Evolutionary conservation across 306 rosid species (phyloP).

Genomic region (Glycyrrhiza uralensis): DNA sequence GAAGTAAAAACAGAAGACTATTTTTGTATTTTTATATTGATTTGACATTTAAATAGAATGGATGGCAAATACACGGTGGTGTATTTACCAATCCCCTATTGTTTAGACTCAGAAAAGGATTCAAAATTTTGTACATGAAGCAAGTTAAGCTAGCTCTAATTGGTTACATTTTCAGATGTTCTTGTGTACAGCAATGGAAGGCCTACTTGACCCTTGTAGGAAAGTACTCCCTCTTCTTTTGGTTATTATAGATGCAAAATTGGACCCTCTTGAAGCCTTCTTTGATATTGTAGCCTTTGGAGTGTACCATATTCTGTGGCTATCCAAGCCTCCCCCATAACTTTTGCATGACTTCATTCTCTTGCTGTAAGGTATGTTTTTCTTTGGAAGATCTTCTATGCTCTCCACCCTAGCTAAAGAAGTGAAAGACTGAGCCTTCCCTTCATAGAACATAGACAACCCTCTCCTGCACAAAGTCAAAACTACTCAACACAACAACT

Average conservation of each 20-base stretch:
- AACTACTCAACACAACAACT: conserved; percentile 7
- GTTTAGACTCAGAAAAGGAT: too few relatives aligned
- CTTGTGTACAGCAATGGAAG: conserved; percentile 29
- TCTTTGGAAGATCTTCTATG: conserved; percentile 81
- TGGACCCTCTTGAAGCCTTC: conserved; percentile 53
- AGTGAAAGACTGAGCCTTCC: conserved; percentile 75
- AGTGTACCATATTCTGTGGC: conserved; percentile 32
- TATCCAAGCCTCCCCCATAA: conserved; percentile 62
- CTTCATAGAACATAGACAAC: conserved; percentile 69
- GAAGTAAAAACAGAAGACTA: too few relatives aligned
- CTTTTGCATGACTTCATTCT: conserved; percentile 74
- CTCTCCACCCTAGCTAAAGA: conserved; percentile 60
- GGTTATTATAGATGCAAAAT: conserved; percentile 29
- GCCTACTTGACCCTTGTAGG: conserved; percentile 30
- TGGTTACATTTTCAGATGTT: conserved; percentile 15
- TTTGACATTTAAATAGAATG: too few relatives aligned
- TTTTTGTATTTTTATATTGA: too few relatives aligned
- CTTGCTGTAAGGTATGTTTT: conserved; percentile 38
- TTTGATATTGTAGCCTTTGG: conserved; percentile 72
- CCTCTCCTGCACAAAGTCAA: conserved; percentile 73
- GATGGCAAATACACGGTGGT: too few relatives aligned
- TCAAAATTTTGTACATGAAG: neutral
- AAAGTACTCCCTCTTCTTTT: conserved; percentile 43
- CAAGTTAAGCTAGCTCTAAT: neutral
- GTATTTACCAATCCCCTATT: too few relatives aligned